Percentiles rank a stretch among this genome's conserved stretches.
Evolutionary conservation across 208 protist species (phyloP).

Genomic region (Leishmania lainsoni): DNA sequence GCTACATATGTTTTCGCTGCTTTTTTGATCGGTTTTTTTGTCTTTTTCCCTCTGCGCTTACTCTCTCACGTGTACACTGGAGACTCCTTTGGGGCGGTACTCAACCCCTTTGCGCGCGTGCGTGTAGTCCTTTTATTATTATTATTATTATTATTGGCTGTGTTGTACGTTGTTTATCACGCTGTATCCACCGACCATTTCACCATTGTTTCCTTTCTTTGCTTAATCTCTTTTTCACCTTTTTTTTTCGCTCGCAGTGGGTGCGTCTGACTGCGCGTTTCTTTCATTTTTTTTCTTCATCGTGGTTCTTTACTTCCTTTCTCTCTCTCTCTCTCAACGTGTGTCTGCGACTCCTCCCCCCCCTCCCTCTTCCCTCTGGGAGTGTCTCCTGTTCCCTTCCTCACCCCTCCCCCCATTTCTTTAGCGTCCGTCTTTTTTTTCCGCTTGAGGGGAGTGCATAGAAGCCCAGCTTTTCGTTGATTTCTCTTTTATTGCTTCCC

Average conservation of each 20-base stretch:
- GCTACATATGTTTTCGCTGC: neutral
- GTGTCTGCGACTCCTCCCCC: neutral
- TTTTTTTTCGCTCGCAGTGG: neutral
- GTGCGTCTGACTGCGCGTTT: neutral
- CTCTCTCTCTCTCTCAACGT: neutral
- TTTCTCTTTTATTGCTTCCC: neutral
- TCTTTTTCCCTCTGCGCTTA: neutral
- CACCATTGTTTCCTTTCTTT: neutral
- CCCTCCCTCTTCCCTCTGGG: neutral
- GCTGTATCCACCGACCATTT: neutral
- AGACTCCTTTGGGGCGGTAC: too few relatives aligned
- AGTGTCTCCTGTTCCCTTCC: neutral
- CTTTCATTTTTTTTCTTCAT: neutral
- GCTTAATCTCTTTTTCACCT: neutral
- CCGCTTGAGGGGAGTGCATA: neutral
- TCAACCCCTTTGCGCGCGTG: neutral
- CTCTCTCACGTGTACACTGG: neutral
- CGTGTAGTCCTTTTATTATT: neutral
- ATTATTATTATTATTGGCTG: neutral
- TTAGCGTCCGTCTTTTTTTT: slow-evolving; percentile 8
- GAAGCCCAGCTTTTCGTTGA: neutral
- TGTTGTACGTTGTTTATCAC: neutral
- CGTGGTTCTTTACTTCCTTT: neutral
- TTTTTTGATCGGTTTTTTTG: neutral
- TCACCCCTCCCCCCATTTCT: neutral